Conservation (phyloP, 768 basidiomycete genomes). For the Rhizopogon salebrosus region DNA sequence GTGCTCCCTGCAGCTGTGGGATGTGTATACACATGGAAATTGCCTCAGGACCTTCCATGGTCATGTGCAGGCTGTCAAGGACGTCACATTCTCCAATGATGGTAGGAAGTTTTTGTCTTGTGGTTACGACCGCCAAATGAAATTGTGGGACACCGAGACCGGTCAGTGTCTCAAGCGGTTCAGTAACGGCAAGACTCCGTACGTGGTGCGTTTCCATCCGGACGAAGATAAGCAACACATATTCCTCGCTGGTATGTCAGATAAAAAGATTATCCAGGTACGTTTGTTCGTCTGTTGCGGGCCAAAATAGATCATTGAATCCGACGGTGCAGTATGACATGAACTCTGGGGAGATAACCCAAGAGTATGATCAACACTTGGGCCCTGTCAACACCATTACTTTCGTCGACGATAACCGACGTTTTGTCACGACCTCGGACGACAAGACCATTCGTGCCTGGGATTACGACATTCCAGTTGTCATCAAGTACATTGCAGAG, state of each 20-base stretch:
- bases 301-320: background rate
- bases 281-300: constrained; percentile 12
- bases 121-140: constrained; percentile 95
- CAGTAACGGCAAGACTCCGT: constrained; percentile 96
- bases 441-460: constrained; percentile 99
- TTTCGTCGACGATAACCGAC: constrained; percentile 95
- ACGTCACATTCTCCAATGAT: constrained; percentile 92
- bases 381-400: constrained; percentile 99
- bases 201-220: constrained; percentile 93
- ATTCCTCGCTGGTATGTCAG: constrained; percentile 97
- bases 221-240: constrained; percentile 94
- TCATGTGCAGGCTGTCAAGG: constrained; percentile 94
- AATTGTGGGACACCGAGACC: constrained; percentile 99
- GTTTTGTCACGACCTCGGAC: constrained; percentile 97
- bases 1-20: constrained; percentile 77
- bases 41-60: constrained; percentile 97
- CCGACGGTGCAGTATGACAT: constrained; percentile 75
- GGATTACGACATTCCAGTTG: constrained; percentile 99
- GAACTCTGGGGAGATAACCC: constrained; percentile 89
- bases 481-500: constrained; percentile 99
- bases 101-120: constrained; percentile 88
- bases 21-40: constrained; percentile 94
- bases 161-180: constrained; percentile 96
- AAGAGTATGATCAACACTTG: constrained; percentile 98
- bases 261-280: constrained; percentile 99